Evolutionary conservation across 2,329 filamentous ascomycete species (phyloP), one percentile per base, ranked within the genome.

Genomic region (Sarocladium brachiariae): DNA sequence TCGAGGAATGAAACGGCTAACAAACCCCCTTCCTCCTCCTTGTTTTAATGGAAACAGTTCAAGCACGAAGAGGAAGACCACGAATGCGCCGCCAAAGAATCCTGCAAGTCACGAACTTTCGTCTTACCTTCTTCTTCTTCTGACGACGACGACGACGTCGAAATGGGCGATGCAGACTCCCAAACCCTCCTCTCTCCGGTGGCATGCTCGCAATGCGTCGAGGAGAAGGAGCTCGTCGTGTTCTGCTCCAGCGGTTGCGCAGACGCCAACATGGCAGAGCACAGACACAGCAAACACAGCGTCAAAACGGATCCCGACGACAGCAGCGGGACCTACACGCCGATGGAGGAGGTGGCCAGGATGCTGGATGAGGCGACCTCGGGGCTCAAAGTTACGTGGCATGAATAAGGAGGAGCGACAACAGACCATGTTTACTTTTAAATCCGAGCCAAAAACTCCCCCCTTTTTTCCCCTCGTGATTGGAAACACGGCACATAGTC

Each of bases 181-280:
- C 43, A 54, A n/a, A 52, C n/a, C n/a, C n/a, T 52, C 1, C 55
- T 55, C 2, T 52, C 56, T 2, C 55, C 67, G 2, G 65, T 72
- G 8, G 63, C 67, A 18, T 76, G 73, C 56, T 65, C 62, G 47
- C 66, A 70, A 49, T 76, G 73, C 49, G 55, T 74, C 1, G 61
- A 58, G 4, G 54, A 68, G 46, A 65, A 66, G 51, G 58, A 62
- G n/a, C 58, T 63, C 21, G 65, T 66, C 0, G 46, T 69, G 5
- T 76, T 70, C 54, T 76, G 73, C 57, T 71, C 70, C 7, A 55
- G 63, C 24, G 58, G 61, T 27, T 76, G 73, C 56, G 72, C 70
- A n/a, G 59, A 57, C 21, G 57, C 54, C 11, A 72, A 74, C 53
- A 66, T 76, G 31, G 63, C 65, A 10, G 52, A 52, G 21, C 73